Conservation (phyloP, 139 green algal genomes). For the Chlamydomonas sp. region DNA sequence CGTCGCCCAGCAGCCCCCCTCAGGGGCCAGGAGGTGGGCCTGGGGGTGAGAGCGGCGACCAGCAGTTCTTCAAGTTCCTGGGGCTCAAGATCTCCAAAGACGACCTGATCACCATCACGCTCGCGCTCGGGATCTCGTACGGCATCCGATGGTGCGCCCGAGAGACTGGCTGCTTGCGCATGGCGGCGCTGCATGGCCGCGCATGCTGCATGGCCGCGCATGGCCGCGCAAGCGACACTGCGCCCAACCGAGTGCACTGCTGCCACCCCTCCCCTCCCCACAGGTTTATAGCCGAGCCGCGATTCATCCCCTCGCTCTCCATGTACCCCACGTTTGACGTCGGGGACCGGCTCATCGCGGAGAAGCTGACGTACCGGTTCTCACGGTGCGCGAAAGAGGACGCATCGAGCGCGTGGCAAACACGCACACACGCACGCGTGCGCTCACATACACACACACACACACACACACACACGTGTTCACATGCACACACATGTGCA, state of each 20-base stretch:
- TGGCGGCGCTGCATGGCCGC: neutral
- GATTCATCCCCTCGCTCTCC: constrained; percentile 96
- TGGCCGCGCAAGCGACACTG: neutral
- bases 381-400: constrained; percentile 9
- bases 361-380: constrained; percentile 95
- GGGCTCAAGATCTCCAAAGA: constrained; percentile 66
- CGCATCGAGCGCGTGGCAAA: no score
- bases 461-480: no score
- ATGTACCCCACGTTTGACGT: constrained; percentile 98
- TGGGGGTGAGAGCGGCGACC: neutral
- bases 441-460: no score
- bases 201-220: neutral
- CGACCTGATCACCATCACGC: constrained; percentile 76
- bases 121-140: constrained; percentile 82
- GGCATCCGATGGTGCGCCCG: constrained; percentile 57
- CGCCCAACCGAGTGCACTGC: neutral
- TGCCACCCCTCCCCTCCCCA: constrained; percentile 1
- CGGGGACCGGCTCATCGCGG: constrained; percentile 89
- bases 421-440: no score
- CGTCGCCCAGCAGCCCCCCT: no score
- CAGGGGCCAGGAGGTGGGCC: no score
- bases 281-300: constrained; percentile 88
- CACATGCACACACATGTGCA: no score
- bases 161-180: neutral
- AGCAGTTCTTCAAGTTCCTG: constrained; percentile 22